Conservation (phyloP, 768 basidiomycete species). For the Solioccasus polychromus region DNA sequence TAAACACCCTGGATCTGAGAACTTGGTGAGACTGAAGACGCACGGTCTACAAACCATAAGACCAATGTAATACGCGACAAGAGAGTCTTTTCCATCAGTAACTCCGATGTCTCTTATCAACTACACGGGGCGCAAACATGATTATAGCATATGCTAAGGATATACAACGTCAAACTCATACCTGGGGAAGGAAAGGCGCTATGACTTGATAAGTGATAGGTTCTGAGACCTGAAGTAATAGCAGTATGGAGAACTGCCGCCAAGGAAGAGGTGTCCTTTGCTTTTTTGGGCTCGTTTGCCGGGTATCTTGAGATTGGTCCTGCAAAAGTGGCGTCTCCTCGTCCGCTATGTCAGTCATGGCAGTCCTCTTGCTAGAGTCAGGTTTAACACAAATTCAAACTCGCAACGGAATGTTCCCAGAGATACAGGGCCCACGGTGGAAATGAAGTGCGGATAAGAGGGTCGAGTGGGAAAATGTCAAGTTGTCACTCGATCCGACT, state of each 20-base stretch:
- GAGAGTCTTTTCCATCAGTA: conserved; percentile 43
- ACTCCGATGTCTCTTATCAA: conserved; percentile 32
- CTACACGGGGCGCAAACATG: conserved; percentile 4
- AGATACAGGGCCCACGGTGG: too few species aligned
- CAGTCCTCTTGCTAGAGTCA: not conserved
- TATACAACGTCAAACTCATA: conserved; percentile 25
- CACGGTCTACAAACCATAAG: conserved; percentile 37
- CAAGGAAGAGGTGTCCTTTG: conserved; percentile 58
- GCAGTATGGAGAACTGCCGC: conserved; percentile 64
- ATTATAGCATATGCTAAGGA: not conserved
- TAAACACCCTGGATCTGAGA: conserved; percentile 13
- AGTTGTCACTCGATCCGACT: too few species aligned
- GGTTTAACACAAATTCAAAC: too few species aligned
- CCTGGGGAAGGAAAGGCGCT: conserved; percentile 67
- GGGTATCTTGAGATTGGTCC: conserved; percentile 6
- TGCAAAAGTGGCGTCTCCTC: conserved; percentile 62
- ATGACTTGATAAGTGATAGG: conserved; percentile 73
- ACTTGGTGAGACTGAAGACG: not conserved
- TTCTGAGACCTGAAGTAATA: conserved; percentile 72
- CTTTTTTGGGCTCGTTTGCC: conserved; percentile 20
- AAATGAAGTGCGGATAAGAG: too few species aligned
- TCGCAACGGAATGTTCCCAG: too few species aligned
- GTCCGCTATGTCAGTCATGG: conserved; percentile 31
- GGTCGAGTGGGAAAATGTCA: too few species aligned
- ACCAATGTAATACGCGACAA: conserved; percentile 47